Conservation (phyloP, 2,329 filamentous ascomycete species). For the Blastomyces silverae region DNA sequence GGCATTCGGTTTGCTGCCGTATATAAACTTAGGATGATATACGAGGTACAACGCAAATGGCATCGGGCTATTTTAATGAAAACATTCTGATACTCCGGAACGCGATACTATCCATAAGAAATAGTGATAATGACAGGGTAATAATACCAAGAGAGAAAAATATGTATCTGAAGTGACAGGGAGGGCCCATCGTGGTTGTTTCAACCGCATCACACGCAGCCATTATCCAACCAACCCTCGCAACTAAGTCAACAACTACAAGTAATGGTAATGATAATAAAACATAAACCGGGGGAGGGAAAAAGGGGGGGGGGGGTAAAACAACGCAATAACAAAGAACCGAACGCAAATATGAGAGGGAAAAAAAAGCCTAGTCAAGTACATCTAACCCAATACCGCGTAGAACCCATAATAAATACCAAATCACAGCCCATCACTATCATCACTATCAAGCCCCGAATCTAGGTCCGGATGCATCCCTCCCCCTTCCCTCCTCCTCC, state of each 20-base stretch:
- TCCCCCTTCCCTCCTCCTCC: constrained; percentile 24
- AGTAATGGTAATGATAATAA: neutral
- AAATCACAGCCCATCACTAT: constrained; percentile 18
- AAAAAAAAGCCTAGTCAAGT: neutral
- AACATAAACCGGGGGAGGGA: neutral
- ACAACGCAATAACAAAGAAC: neutral
- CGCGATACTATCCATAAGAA: neutral
- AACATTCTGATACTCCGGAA: neutral
- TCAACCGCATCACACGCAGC: neutral
- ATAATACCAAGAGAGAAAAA: neutral
- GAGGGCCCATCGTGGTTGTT: neutral
- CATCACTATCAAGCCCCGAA: constrained; percentile 33
- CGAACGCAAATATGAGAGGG: neutral
- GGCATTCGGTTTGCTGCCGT: too few relatives aligned
- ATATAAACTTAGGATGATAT: too few relatives aligned
- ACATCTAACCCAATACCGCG: constrained; percentile 23
- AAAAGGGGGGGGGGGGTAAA: too few relatives aligned
- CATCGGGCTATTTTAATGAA: neutral
- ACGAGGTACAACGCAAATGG: too few relatives aligned
- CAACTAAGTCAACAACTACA: neutral
- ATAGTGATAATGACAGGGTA: neutral
- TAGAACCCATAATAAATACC: constrained; percentile 1
- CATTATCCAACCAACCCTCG: neutral
- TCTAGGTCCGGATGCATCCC: constrained; percentile 30
- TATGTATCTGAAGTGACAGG: neutral